Conservation (phyloP, 2,329 filamentous ascomycete species). For the Clonostachys rosea region DNA sequence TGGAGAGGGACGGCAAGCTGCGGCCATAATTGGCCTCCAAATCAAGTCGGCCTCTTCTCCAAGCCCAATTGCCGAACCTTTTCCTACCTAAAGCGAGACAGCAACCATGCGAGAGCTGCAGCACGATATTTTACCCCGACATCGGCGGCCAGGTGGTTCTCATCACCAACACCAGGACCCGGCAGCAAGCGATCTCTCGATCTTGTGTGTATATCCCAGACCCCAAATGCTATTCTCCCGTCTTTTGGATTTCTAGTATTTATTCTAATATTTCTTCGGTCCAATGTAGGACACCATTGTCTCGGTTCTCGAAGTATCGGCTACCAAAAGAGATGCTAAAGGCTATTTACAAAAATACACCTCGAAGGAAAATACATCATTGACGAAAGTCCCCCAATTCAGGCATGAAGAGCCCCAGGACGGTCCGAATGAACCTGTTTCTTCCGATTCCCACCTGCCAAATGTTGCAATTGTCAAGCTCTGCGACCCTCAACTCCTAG, state of each 20-base stretch:
- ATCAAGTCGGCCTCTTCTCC: slow-evolving; percentile 1
- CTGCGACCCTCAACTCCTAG: slow-evolving; percentile 65
- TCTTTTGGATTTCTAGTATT: no score
- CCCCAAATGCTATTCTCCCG: no score
- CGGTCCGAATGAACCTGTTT: not conserved
- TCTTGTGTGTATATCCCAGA: no score
- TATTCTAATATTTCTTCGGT: no score
- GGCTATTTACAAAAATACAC: slow-evolving; percentile 85
- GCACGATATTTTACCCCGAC: slow-evolving; percentile 4
- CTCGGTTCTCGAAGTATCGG: slow-evolving; percentile 80
- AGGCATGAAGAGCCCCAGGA: not conserved
- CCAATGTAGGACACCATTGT: slow-evolving; percentile 70
- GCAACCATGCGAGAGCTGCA: not conserved
- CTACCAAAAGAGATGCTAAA: slow-evolving; percentile 89
- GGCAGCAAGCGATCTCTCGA: not conserved
- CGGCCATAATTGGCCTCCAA: slow-evolving; percentile 5
- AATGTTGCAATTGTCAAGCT: slow-evolving; percentile 79
- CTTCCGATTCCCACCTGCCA: not conserved
- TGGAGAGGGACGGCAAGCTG: slow-evolving; percentile 29
- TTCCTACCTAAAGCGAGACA: not conserved
- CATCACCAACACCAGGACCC: not conserved
- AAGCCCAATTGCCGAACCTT: slow-evolving; percentile 1
- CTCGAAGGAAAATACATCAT: slow-evolving; percentile 16
- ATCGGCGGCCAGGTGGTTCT: not conserved
- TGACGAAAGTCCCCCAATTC: slow-evolving; percentile 9